phyloP scores from a whole-genome alignment of 1,284 basidiomycete genomes.

The Trichosporon sp. region DNA sequence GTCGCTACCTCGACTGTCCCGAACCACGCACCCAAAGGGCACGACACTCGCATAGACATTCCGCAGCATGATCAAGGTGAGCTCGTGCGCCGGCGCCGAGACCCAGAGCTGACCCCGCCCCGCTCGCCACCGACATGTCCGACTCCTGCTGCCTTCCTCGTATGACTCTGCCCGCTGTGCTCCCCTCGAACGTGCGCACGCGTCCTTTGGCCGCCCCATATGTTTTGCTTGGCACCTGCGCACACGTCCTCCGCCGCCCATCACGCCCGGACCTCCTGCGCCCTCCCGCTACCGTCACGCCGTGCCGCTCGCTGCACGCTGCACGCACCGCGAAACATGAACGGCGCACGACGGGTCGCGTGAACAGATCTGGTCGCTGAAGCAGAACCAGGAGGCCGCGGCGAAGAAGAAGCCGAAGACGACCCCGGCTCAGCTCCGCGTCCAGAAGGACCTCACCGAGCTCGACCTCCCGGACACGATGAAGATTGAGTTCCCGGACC shows the following conservation, averaged over 20 bases:
- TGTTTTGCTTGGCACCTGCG: background rate
- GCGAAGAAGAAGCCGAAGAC: constrained; percentile 96
- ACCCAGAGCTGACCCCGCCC: constrained; percentile 1
- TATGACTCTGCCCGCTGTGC: background rate
- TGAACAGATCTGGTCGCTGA: constrained; percentile 88
- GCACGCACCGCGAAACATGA: background rate
- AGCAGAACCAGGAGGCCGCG: constrained; percentile 87
- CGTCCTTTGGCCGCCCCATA: background rate
- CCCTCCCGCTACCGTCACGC: background rate
- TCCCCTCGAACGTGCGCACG: background rate
- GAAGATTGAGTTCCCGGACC: constrained; percentile 89
- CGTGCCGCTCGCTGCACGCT: no score
- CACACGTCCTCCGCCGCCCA: background rate
- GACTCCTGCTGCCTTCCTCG: background rate
- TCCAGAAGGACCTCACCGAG: constrained; percentile 98
- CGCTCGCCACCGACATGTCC: background rate
- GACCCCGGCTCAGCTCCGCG: constrained; percentile 92
- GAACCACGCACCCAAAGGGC: background rate
- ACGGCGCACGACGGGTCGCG: background rate
- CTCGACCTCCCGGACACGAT: constrained; percentile 93
- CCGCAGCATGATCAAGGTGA: constrained; percentile 53
- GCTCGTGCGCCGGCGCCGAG: constrained; percentile 11
- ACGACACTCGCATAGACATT: background rate
- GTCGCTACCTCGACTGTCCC: background rate
- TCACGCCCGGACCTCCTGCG: background rate